Evolutionary conservation across 1,139 yeast species (phyloP).

Genomic region (Suhomyces atakaporum): DNA sequence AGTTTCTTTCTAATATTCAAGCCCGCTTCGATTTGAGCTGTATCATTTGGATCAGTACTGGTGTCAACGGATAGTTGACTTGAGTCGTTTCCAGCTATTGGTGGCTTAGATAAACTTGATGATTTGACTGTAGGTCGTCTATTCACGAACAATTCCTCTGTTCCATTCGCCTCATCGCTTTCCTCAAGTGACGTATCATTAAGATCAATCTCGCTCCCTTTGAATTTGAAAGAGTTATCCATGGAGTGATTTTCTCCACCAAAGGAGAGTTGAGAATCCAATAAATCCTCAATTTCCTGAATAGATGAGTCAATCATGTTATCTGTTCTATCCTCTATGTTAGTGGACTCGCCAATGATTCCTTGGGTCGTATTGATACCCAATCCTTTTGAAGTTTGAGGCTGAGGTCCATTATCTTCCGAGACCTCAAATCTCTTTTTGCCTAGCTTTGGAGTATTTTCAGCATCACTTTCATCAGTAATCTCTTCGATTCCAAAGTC

Average conservation of each 20-base stretch:
- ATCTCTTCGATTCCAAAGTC: constrained; percentile 47
- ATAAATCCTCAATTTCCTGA: constrained; percentile 45
- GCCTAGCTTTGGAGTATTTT: constrained; percentile 9
- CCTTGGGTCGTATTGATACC: constrained; percentile 13
- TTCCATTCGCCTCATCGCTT: background rate
- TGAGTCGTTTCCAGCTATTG: constrained; percentile 1
- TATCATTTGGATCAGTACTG: constrained; percentile 2
- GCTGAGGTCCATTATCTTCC: background rate
- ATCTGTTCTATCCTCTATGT: constrained; percentile 14
- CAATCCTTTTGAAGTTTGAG: constrained; percentile 11
- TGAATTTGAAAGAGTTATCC: constrained; percentile 17
- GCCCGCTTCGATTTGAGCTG: constrained; percentile 14
- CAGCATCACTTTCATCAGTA: constrained; percentile 32
- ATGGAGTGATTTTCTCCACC: constrained; percentile 8
- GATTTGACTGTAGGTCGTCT: constrained; percentile 1
- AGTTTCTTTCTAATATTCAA: constrained; percentile 25
- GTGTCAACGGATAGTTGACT: constrained; percentile 1
- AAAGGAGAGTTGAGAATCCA: constrained; percentile 35
- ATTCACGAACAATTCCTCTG: constrained; percentile 6
- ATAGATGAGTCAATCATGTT: constrained; percentile 34
- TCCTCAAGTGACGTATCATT: constrained; percentile 9
- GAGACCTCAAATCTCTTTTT: constrained; percentile 1
- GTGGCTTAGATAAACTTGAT: background rate
- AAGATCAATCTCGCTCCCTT: constrained; percentile 5
- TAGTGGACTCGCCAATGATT: constrained; percentile 25